Evolutionary conservation across 2,329 filamentous ascomycete genomes (phyloP), one percentile per base, ranked within the genome.

Genomic region (Chaetomium sp.): DNA sequence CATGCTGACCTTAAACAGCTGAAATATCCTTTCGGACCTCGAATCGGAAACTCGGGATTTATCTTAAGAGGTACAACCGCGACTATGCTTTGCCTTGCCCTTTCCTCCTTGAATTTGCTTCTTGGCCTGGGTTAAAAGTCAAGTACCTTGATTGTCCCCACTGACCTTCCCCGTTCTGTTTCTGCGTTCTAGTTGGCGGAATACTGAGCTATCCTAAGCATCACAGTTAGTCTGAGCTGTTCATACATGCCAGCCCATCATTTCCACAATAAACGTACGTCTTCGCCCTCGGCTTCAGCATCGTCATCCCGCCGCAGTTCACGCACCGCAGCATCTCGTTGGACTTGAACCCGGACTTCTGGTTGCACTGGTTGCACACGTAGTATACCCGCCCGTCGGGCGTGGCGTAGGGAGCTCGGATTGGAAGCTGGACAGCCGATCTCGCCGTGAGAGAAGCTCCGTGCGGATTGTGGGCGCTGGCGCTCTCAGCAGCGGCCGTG

Each of bases 301-400:
- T 46, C 7, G 34, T 51, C 45, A 19, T 27, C 5, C 53, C n/a
- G 12, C 53, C 56, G 37, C 56, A 58, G 7, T 38, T 46, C 1
- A 12, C 1, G 43, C 56, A 58, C 9, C 56, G 52, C 35, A 53
- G 19, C 40, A 7, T 34, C n/a, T 58, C 53, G 41, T 55, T 51
- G 32, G 53, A 19, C 14, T 12, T 12, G 42, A 53, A 55, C 1
- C 53, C 46, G 1, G 12, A 7, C 2, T 7, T 19, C 4, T 6
- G 2, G n/a, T 40, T 48, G 27, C 56, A 58, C n/a, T 38, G 14
- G 3, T 6, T 42, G 41, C 56, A 58, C 7, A 14, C n/a, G 37
- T 55, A 58, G 41, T 50, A 34, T 32, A 58, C 41, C 40, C 35
- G 53, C 14, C 41, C 6, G 45, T 58, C 56, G 7, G 49, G 40